Base-by-base conservation (phyloP, 169 alveolate species). In the Plasmodium gaboni region DNA sequence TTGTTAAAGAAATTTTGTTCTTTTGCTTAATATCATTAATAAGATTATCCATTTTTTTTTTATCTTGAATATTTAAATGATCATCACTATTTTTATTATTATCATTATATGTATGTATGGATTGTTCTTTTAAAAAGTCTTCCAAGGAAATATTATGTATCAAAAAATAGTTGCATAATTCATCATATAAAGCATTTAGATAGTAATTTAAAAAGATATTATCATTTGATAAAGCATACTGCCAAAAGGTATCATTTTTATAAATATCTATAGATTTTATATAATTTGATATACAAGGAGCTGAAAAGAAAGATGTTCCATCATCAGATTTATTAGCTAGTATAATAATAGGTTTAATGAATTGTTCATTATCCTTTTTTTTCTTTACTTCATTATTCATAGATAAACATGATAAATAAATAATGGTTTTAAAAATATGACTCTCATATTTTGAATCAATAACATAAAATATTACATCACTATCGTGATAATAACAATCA, bases 401-500 rank as follows among this genome's bases (percentile, higher is more conserved):
- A 42, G 55, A 10, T 67, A 83, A 69, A 53, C 71, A 67, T 19
- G 85, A 68, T 71, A 83, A 68, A 44, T 83, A 83, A 17, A 83
- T 44, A 57, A 83, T 83, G 9, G 65, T 17, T 24, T 83, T 83
- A 83, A 83, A 83, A 28, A 83, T 83, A 63, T 83, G 80, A 9
- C 44, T 55, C 51, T 83, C 91, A 83, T 19, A 26, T 65, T 55
- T 67, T n/a, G 91, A 74, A 68, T 83, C 91, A 42, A 83, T 83
- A 19, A 83, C 91, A 26, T 83, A 83, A 83, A 83, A 83, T 32
- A 83, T 83, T 13, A 83, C 67, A 60, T 83, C 85, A 10, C 85
- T 50, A 48, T 83, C 91, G 19, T 83, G 73, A 83, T 83, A 83
- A 83, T 83, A 83, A 57, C 83, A 83, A 15, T 83, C 91, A 72